A percentile compares a stretch with the other conserved stretches of the same genome.
Evolutionary conservation across 257 asterid genomes (phyloP).

Genomic region (Orobanche coerulescens): DNA sequence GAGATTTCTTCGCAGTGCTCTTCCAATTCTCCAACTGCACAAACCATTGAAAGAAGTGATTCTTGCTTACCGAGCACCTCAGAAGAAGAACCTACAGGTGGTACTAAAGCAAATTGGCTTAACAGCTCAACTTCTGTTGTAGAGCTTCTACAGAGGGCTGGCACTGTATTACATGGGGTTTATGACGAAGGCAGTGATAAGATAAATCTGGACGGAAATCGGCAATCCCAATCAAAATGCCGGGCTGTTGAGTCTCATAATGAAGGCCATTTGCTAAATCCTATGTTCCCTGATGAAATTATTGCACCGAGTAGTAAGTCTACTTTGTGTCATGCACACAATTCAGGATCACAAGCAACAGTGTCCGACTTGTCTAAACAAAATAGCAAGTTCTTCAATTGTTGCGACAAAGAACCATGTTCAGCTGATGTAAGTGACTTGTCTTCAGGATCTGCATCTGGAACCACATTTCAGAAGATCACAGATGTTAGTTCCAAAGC

Average conservation of each 20-base stretch:
- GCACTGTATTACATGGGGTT: slow-evolving; percentile 30
- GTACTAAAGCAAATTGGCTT: slow-evolving; percentile 24
- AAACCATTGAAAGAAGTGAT: slow-evolving; percentile 39
- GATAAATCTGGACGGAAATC: slow-evolving; percentile 15
- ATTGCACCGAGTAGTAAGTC: slow-evolving; percentile 21
- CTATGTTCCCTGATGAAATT: slow-evolving; percentile 17
- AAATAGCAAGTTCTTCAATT: slow-evolving; percentile 19
- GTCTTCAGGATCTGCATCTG: slow-evolving; percentile 54
- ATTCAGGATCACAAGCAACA: slow-evolving; percentile 34
- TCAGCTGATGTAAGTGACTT: slow-evolving; percentile 47
- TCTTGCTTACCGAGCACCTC: slow-evolving; percentile 42
- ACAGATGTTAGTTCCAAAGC: slow-evolving; percentile 23
- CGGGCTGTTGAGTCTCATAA: slow-evolving; percentile 24
- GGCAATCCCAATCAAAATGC: slow-evolving; percentile 26
- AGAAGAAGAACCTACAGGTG: slow-evolving; percentile 37
- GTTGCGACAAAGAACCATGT: slow-evolving; percentile 30
- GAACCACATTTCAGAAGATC: slow-evolving; percentile 29
- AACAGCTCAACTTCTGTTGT: slow-evolving; percentile 35
- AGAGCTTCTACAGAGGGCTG: slow-evolving; percentile 56
- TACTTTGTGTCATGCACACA: slow-evolving; percentile 17
- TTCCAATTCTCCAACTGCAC: slow-evolving; percentile 38
- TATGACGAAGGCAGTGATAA: slow-evolving; percentile 27
- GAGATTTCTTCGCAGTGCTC: slow-evolving; percentile 68
- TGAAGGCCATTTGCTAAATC: slow-evolving; percentile 21
- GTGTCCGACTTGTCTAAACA: slow-evolving; percentile 21